Base-by-base conservation (phyloP, 345 rosid species). In the Arabidopsis arenosa region DNA sequence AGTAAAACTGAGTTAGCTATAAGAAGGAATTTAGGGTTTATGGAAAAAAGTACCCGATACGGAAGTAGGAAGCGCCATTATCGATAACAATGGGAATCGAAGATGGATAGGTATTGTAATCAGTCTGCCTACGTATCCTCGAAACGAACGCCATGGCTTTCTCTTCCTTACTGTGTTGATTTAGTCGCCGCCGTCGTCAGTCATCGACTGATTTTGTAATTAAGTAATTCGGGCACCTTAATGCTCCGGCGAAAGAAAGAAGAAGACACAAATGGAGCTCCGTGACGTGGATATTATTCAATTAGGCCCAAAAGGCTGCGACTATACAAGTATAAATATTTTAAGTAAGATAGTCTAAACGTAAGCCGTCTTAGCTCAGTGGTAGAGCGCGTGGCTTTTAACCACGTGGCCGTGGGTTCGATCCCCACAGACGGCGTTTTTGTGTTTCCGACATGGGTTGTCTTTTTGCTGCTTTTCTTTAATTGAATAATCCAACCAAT, bases 51-150 rank as follows among this genome's bases (percentile, higher is more conserved):
- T 87, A 95, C 99, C 99, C 99, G 72, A 92, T 92, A 62, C 99
- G 97, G 79, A 92, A 92, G 84, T 84, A 88, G 66, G 93, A 92
- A 23, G 99, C 93, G 66, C 97, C 98, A 86, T 95, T 95, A 89
- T 92, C 97, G 83, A 95, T 90, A 65, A 95, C 97, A 54, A 95
- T 95, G 73, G 97, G 97, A 59, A 86, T 84, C 14, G 95, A 60
- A 10, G 92, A 43, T n/a, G 96, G 83, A 69, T 86, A 84, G 21
- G 59, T 71, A 72, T 62, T 69, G 89, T 89, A 90, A 85, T 92
- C 97, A n/a, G 90, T 56, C 75, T 94, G 97, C 51, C 97, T 82
- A 11, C 84, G 73, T 13, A 84, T 86, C 72, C 68, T 83, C 36
- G 93, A 86, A 10, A 75, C 75, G 71, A 85, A 85, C 5, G 97